phyloP scores from a whole-genome alignment of 371 early-diverging fungal species.

The Umbelopsis sp. region DNA sequence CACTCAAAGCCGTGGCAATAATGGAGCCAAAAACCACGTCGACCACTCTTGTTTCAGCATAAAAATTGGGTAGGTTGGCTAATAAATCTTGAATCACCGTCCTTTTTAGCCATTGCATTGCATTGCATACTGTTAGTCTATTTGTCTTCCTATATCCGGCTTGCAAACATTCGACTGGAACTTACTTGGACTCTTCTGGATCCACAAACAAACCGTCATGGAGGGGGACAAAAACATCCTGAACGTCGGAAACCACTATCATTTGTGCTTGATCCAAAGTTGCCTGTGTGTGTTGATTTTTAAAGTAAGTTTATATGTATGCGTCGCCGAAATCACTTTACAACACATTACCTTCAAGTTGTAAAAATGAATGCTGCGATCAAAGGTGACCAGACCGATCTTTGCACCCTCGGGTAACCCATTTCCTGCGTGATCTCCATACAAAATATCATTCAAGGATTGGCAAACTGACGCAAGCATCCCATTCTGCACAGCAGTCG shows the following conservation, averaged over 20 bases:
- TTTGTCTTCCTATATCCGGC: not conserved
- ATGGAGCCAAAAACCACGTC: conserved; percentile 87
- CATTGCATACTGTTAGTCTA: not conserved
- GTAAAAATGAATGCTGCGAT: conserved; percentile 94
- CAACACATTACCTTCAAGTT: conserved; percentile 69
- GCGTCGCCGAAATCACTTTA: not conserved
- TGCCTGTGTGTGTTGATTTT: conserved; percentile 39
- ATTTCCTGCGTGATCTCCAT: conserved; percentile 48
- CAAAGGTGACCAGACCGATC: conserved; percentile 91
- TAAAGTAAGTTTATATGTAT: too few species aligned
- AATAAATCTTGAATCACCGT: conserved; percentile 79
- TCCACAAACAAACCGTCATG: conserved; percentile 82
- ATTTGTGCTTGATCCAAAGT: conserved; percentile 86
- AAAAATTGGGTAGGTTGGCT: conserved; percentile 79
- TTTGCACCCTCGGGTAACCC: conserved; percentile 58
- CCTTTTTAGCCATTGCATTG: conserved; percentile 29
- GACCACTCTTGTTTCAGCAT: conserved; percentile 70
- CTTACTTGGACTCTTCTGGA: conserved; percentile 69
- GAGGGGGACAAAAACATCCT: conserved; percentile 93
- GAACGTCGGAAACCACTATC: conserved; percentile 93
- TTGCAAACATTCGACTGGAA: not conserved
- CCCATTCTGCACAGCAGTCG: conserved; percentile 83
- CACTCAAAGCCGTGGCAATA: conserved; percentile 74
- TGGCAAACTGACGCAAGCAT: conserved; percentile 69
- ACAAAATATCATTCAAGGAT: conserved; percentile 70